These are phyloP conservation scores for Termitomyces sp. DNA, from an alignment of 1,284 basidiomycete species.

Conservation along the genomic window DNA sequence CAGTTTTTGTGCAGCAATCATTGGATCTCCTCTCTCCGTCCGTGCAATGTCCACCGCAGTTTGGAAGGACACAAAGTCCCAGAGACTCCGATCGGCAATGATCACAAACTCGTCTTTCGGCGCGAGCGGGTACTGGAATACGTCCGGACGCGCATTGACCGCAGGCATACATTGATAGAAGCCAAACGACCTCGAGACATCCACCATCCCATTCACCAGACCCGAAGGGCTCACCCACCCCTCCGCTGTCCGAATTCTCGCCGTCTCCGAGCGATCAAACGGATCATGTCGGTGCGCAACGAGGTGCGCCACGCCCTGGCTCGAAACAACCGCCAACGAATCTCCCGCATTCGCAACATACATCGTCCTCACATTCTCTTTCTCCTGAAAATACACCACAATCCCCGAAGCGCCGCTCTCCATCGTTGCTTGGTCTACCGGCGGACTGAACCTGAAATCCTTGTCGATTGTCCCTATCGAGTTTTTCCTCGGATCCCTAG, in stretches of 20 bases:
- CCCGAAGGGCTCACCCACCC: slow-evolving; percentile 97
- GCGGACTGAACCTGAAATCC: slow-evolving; percentile 14
- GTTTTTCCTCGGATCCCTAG: slow-evolving; percentile 1
- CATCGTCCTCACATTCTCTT: slow-evolving; percentile 60
- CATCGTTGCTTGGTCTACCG: slow-evolving; percentile 39
- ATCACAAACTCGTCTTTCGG: slow-evolving; percentile 97
- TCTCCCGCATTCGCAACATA: slow-evolving; percentile 92
- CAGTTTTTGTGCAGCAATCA: slow-evolving; percentile 96
- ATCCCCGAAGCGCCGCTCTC: slow-evolving; percentile 84
- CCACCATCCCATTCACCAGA: slow-evolving; percentile 88
- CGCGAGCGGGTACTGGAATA: slow-evolving; percentile 66
- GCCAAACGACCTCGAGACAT: slow-evolving; percentile 91
- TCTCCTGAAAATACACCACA: slow-evolving; percentile 77
- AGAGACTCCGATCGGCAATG: slow-evolving; percentile 88
- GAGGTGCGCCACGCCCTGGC: slow-evolving; percentile 72
- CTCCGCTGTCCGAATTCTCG: slow-evolving; percentile 86
- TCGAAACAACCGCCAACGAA: slow-evolving; percentile 85
- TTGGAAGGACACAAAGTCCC: slow-evolving; percentile 94
- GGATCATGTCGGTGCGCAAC: slow-evolving; percentile 88
- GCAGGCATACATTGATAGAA: slow-evolving; percentile 91
- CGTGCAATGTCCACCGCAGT: slow-evolving; percentile 97
- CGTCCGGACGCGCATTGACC: slow-evolving; percentile 85
- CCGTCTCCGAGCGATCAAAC: slow-evolving; percentile 81
- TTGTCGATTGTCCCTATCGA: slow-evolving; percentile 1
- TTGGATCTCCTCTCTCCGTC: slow-evolving; percentile 80